These are phyloP conservation scores for Phytophthora rubi DNA, from an alignment of 352 stramenopile genomes.

Conservation along the genomic window DNA sequence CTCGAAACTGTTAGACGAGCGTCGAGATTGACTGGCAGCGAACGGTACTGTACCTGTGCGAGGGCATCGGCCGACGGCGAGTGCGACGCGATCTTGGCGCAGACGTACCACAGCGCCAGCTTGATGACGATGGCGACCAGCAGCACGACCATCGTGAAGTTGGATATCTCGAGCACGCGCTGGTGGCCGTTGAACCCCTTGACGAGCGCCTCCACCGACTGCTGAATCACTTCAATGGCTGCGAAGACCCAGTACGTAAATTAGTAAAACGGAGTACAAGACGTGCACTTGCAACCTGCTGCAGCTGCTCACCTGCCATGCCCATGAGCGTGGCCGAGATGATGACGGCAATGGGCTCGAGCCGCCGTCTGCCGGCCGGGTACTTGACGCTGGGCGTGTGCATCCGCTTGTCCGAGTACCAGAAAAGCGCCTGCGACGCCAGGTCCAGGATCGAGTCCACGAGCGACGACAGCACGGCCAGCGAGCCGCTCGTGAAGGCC, in stretches of 20 bases:
- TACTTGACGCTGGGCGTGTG: slow-evolving; percentile 92
- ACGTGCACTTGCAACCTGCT: too few species aligned
- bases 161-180: slow-evolving; percentile 74
- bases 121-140: slow-evolving; percentile 82
- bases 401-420: slow-evolving; percentile 94
- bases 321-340: slow-evolving; percentile 97
- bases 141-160: slow-evolving; percentile 72
- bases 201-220: slow-evolving; percentile 86
- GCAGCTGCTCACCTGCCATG: slow-evolving; percentile 79
- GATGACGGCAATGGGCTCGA: slow-evolving; percentile 96
- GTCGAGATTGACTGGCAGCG: background rate
- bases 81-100: slow-evolving; percentile 62
- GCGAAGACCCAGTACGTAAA: too few species aligned
- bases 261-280: too few species aligned
- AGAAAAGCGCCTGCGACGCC: slow-evolving; percentile 93
- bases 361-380: slow-evolving; percentile 89
- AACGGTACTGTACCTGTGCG: slow-evolving; percentile 51
- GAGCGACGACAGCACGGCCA: slow-evolving; percentile 94
- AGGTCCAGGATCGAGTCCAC: slow-evolving; percentile 96
- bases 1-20: slow-evolving; percentile 7
- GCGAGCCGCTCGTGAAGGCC: slow-evolving; percentile 83
- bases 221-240: slow-evolving; percentile 95
- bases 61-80: slow-evolving; percentile 79
- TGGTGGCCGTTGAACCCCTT: slow-evolving; percentile 66
- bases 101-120: slow-evolving; percentile 83